Evolutionary conservation across 2,329 filamentous ascomycete species (phyloP).

Genomic region (Aspergillus intermedius): DNA sequence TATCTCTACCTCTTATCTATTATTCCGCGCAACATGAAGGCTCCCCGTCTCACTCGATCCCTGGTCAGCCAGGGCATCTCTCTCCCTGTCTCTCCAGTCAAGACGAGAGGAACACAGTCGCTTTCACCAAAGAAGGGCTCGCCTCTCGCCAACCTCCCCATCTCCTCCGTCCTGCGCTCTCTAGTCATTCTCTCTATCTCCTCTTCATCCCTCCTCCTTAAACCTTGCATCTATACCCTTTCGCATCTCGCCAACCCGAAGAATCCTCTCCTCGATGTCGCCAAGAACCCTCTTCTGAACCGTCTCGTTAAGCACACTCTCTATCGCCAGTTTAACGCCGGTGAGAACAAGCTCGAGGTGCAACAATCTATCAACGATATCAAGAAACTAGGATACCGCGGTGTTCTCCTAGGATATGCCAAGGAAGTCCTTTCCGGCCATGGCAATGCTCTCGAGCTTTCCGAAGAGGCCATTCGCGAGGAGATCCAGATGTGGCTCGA

Average conservation of each 20-base stretch:
- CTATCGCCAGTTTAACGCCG: conserved; percentile 54
- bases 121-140: conserved; percentile 20
- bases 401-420: conserved; percentile 50
- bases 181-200: conserved; percentile 32
- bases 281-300: conserved; percentile 43
- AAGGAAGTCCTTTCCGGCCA: conserved; percentile 49
- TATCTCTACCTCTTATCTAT: not conserved
- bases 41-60: conserved; percentile 21
- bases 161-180: conserved; percentile 33
- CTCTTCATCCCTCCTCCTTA: conserved; percentile 52
- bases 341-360: conserved; percentile 45
- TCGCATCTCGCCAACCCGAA: conserved; percentile 46
- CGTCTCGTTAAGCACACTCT: conserved; percentile 42
- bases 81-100: too few species aligned
- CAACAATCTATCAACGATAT: conserved; percentile 40
- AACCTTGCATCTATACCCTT: conserved; percentile 66
- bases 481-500: conserved; percentile 44
- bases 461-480: conserved; percentile 25
- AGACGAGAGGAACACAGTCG: conserved; percentile 1
- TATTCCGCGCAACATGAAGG: conserved; percentile 18
- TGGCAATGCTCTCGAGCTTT: conserved; percentile 22
- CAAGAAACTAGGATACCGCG: conserved; percentile 46
- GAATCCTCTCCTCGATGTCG: conserved; percentile 41
- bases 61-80: conserved; percentile 15
- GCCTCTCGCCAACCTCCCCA: conserved; percentile 30